These are phyloP conservation scores for Dalbergia cochinchinensis DNA, from an alignment of 306 rosid genomes.

Conservation along the genomic window DNA sequence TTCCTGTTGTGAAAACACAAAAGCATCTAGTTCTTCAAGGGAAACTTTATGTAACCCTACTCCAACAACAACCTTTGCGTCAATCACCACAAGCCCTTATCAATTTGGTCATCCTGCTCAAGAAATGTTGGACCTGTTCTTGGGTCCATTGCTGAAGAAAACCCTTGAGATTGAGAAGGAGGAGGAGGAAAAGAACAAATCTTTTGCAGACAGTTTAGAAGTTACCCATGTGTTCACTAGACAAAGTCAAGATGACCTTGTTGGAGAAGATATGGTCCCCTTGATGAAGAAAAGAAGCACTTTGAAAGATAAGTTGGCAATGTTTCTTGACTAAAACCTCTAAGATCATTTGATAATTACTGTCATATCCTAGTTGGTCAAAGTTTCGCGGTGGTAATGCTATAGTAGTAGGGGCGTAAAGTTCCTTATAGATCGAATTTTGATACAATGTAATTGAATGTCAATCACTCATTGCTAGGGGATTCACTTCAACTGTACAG, in stretches of 20 bases:
- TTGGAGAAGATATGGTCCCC: conserved; percentile 56
- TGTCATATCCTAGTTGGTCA: conserved; percentile 27
- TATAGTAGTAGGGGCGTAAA: conserved; percentile 5
- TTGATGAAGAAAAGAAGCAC: conserved; percentile 67
- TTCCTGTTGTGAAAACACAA: conserved; percentile 44
- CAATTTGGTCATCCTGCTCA: conserved; percentile 73
- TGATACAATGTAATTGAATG: conserved; percentile 22
- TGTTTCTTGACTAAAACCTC: conserved; percentile 62
- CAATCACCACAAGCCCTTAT: conserved; percentile 36
- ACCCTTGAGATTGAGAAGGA: conserved; percentile 48
- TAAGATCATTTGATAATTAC: conserved; percentile 24
- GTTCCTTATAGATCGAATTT: conserved; percentile 39
- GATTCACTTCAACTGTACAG: conserved; percentile 4
- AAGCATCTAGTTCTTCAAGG: conserved; percentile 37
- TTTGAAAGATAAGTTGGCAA: conserved; percentile 71
- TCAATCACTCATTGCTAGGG: neutral
- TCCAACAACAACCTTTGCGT: conserved; percentile 44
- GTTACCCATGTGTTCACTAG: conserved; percentile 47
- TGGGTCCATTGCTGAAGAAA: conserved; percentile 79
- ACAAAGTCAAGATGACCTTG: conserved; percentile 45
- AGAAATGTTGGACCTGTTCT: conserved; percentile 79
- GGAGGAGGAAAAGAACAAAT: conserved; percentile 55
- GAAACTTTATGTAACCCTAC: conserved; percentile 45
- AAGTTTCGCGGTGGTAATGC: conserved; percentile 10
- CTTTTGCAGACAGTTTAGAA: conserved; percentile 41